Percentiles rank a stretch among this genome's conserved stretches.
phyloP scores from a whole-genome alignment of 768 basidiomycete species.

The Coprinopsis sp. region DNA sequence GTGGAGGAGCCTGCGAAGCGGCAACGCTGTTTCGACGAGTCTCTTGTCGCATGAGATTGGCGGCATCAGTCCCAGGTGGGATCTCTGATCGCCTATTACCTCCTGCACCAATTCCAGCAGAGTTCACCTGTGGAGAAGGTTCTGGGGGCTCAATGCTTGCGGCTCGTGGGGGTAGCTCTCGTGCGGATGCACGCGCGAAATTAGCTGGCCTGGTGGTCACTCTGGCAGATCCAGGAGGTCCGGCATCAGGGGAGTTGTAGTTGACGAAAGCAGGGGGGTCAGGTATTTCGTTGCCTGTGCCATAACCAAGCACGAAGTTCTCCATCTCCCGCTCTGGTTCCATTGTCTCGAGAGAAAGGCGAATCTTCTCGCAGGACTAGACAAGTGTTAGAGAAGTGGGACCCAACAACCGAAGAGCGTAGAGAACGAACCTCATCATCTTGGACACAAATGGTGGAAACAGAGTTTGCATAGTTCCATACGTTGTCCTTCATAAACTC shows the following conservation, averaged over 20 bases:
- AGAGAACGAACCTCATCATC: constrained; percentile 88
- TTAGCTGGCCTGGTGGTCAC: constrained; percentile 54
- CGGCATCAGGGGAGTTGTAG: constrained; percentile 63
- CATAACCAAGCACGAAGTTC: constrained; percentile 82
- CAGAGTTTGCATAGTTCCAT: constrained; percentile 94
- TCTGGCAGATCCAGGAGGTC: constrained; percentile 54
- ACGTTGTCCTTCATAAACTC: constrained; percentile 93
- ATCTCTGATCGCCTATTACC: constrained; percentile 34
- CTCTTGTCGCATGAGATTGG: constrained; percentile 28
- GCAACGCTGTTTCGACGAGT: constrained; percentile 2
- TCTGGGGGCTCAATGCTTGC: constrained; percentile 23
- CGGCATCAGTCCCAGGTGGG: constrained; percentile 14
- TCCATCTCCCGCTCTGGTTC: constrained; percentile 88
- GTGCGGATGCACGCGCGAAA: constrained; percentile 44
- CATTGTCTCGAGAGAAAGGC: constrained; percentile 82
- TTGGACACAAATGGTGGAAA: constrained; percentile 91
- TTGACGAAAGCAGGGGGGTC: constrained; percentile 86
- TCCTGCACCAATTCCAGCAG: constrained; percentile 70
- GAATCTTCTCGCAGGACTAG: constrained; percentile 88
- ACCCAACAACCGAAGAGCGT: constrained; percentile 18
- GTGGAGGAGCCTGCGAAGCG: constrained; percentile 8
- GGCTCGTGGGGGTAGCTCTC: constrained; percentile 31
- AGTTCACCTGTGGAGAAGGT: constrained; percentile 48
- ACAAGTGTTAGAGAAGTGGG: constrained; percentile 4
- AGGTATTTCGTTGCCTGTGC: constrained; percentile 84